These are phyloP conservation scores for Globisporangium cederbergense DNA, from an alignment of 352 stramenopile species.

Conservation along the genomic window DNA sequence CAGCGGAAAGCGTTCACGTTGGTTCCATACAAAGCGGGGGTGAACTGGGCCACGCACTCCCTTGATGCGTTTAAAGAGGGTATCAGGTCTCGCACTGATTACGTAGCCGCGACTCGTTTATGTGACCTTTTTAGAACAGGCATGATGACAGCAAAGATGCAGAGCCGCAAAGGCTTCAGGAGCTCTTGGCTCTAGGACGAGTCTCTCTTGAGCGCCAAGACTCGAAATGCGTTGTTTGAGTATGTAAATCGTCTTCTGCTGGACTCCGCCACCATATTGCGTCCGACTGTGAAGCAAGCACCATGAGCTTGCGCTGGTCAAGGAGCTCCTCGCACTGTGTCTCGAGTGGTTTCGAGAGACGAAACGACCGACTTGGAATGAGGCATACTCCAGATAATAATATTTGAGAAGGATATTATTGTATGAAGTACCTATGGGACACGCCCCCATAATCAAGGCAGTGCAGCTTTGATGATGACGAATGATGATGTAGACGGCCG, in stretches of 20 bases:
- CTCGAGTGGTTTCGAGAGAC: too few relatives aligned
- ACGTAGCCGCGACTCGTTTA: constrained; percentile 10
- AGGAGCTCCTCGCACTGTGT: too few relatives aligned
- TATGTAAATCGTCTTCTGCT: too few relatives aligned
- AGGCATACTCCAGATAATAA: not conserved
- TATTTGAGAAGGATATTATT: not conserved
- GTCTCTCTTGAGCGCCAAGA: not conserved
- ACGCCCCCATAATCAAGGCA: not conserved
- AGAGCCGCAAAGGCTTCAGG: too few relatives aligned
- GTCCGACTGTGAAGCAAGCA: too few relatives aligned
- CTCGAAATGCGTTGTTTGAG: too few relatives aligned
- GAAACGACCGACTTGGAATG: not conserved
- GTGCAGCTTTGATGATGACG: not conserved
- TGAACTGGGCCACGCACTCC: not conserved
- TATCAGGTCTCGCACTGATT: constrained; percentile 5
- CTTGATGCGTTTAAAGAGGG: not conserved
- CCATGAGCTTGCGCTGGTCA: too few relatives aligned
- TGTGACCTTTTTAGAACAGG: not conserved
- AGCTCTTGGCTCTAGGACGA: not conserved
- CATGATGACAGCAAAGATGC: too few relatives aligned
- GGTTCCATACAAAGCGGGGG: constrained; percentile 9
- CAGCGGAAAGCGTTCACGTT: constrained; percentile 9
- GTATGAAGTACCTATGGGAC: not conserved
- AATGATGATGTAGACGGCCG: not conserved
- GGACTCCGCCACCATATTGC: too few relatives aligned